Percentiles rank a stretch among this genome's conserved stretches.
Evolutionary conservation across 1,139 yeast species (phyloP).

Genomic region (Kodamaea sp.): DNA sequence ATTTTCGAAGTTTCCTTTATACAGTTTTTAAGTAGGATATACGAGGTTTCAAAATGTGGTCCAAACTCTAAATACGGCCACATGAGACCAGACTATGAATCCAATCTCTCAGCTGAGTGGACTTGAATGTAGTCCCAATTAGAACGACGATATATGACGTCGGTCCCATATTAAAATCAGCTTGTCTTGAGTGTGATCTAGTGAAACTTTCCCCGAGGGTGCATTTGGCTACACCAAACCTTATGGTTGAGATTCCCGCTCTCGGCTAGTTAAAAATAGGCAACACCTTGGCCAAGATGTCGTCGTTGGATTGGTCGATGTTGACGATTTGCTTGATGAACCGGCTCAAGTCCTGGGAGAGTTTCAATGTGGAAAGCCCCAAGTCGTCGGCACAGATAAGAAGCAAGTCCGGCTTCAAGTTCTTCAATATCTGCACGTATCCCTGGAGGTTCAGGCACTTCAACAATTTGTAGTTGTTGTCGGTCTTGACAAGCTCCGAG

Average conservation of each 20-base stretch:
- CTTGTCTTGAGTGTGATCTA: no score
- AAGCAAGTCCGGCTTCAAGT: conserved; percentile 44
- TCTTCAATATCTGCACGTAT: conserved; percentile 42
- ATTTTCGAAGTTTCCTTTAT: no score
- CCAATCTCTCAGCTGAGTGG: no score
- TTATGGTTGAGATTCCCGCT: conserved; percentile 10
- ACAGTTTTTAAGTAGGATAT: no score
- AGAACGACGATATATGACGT: no score
- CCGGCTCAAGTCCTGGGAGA: conserved; percentile 41
- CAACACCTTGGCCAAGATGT: conserved; percentile 28
- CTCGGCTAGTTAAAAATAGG: conserved; percentile 23
- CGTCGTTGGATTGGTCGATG: conserved; percentile 35
- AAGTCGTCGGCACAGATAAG: conserved; percentile 47
- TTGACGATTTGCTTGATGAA: conserved; percentile 42
- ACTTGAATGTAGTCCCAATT: no score
- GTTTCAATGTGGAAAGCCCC: conserved; percentile 30
- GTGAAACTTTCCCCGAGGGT: no score
- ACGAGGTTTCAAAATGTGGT: no score
- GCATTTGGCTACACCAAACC: no score
- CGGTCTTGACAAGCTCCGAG: conserved; percentile 11
- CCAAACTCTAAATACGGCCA: no score
- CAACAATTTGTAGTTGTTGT: conserved; percentile 41
- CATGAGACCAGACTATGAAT: no score
- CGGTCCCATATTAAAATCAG: no score
- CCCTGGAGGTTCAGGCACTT: conserved; percentile 47